These are phyloP conservation scores for Xylaria telfairii DNA, from an alignment of 495 filamentous ascomycete species.

Conservation along the genomic window DNA sequence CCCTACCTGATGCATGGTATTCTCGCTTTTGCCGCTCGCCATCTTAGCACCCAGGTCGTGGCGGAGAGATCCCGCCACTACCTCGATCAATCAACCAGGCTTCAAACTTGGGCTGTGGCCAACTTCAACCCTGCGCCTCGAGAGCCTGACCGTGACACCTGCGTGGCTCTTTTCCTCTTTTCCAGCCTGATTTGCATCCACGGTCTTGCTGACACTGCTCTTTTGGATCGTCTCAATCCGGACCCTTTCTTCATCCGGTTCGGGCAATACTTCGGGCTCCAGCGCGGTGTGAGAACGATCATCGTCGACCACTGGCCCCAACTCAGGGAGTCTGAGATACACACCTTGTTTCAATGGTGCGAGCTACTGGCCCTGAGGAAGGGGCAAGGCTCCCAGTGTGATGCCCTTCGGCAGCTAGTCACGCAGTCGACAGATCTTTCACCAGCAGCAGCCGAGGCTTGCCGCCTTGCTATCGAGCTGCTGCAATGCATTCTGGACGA, in stretches of 20 bases:
- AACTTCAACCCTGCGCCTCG: slow-evolving; percentile 40
- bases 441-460: neutral
- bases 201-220: neutral
- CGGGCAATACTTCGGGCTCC: slow-evolving; percentile 20
- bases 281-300: slow-evolving; percentile 10
- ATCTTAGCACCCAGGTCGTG: slow-evolving; percentile 37
- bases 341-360: slow-evolving; percentile 1
- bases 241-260: slow-evolving; percentile 21
- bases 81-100: slow-evolving; percentile 31
- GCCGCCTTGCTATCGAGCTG: neutral
- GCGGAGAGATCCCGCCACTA: slow-evolving; percentile 23
- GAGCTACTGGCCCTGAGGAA: neutral
- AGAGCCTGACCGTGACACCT: slow-evolving; percentile 34
- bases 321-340: slow-evolving; percentile 9
- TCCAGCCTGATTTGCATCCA: slow-evolving; percentile 35
- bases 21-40: slow-evolving; percentile 43
- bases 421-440: slow-evolving; percentile 3
- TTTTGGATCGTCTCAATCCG: neutral
- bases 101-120: slow-evolving; percentile 44
- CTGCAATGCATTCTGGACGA: slow-evolving; percentile 15
- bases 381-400: slow-evolving; percentile 5
- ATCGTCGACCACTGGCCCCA: slow-evolving; percentile 8
- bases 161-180: slow-evolving; percentile 46
- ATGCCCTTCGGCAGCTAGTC: neutral
- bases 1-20: slow-evolving; percentile 46